phyloP scores from a whole-genome alignment of 208 protist genomes.

The Trypanosoma avium region DNA sequence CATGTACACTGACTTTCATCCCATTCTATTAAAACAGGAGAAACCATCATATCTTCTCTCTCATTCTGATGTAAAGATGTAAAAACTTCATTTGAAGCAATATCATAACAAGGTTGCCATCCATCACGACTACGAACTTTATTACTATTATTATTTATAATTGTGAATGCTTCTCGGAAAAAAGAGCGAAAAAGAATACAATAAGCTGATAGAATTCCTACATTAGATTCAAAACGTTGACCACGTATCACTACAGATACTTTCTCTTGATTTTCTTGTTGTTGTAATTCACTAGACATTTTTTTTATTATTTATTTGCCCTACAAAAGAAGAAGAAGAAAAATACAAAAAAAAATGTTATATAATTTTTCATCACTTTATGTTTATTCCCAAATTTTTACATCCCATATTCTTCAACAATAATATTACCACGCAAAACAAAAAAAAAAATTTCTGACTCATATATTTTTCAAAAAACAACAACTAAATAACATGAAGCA shows the following conservation, averaged over 20 bases:
- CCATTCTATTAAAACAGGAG: slow-evolving; percentile 10
- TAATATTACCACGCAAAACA: too few relatives aligned
- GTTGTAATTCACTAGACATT: slow-evolving; percentile 3
- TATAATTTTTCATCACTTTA: too few relatives aligned
- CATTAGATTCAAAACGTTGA: slow-evolving; percentile 64
- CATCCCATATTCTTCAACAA: too few relatives aligned
- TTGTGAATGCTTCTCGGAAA: slow-evolving; percentile 32
- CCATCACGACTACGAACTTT: slow-evolving; percentile 4
- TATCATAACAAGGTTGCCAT: slow-evolving; percentile 5
- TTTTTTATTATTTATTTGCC: neutral
- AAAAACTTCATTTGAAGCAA: neutral
- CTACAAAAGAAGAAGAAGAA: neutral
- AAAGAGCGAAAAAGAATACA: slow-evolving; percentile 53
- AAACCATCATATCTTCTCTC: neutral
- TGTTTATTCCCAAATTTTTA: too few relatives aligned
- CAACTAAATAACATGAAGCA: too few relatives aligned
- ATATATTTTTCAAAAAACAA: too few relatives aligned
- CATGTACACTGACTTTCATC: neutral
- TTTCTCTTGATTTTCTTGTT: slow-evolving; percentile 23
- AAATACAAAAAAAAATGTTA: too few relatives aligned
- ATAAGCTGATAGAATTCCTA: slow-evolving; percentile 46
- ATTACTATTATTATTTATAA: neutral
- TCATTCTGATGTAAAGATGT: neutral
- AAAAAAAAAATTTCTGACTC: too few relatives aligned
- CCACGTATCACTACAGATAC: slow-evolving; percentile 67